Evolutionary conservation across 306 rosid genomes (phyloP), one percentile per base, ranked within the genome.

Genomic region (Vigna hirtella): DNA sequence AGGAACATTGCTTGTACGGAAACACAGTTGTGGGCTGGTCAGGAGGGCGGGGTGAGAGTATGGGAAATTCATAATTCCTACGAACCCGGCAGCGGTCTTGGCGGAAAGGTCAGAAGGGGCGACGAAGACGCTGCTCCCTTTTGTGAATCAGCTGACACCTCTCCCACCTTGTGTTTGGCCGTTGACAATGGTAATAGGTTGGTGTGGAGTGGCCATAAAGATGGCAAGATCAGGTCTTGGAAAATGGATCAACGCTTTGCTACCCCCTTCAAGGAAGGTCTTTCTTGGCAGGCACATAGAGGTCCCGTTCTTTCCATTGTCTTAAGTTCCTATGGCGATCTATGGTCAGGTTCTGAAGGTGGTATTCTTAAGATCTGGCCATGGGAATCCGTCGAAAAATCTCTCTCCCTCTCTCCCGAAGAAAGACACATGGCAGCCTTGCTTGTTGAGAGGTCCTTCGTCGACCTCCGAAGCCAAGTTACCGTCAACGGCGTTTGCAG

Each of bases 381-480:
- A 16, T 93, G 97, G 97, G 99, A 96, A 84, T 90, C 98, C 16
- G 75, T 96, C 13, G 97, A 93, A 86, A 96, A 96, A 74, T 93
- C 98, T 79, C 93, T 96, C 7, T 96, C 93, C 38, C 74, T 93
- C 4, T 91, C 95, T 72, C 87, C 99, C 0, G 98, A 88, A 87
- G 99, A 96, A 85, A 90, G 82, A 70, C 96, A 91, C 69, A 96
- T 96, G 99, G 98, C 99, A 47, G 98, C 99, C 78, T 86, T 96
- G 59, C 93, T 96, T 65, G 98, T 90, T 34, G 98, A 96, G 90
- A 90, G 99, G 86, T 93, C 98, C 1, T 83, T 74, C 84, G 20
- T 93, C 11, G 99, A 96, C 86, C 96, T 93, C 48, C 83, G 93
- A 86, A 77, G 66, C 82, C 97, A 96, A 82, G 97, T 92, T 69